Evolutionary conservation across 106 monocot genomes (phyloP).

Genomic region (Allium cepa): DNA sequence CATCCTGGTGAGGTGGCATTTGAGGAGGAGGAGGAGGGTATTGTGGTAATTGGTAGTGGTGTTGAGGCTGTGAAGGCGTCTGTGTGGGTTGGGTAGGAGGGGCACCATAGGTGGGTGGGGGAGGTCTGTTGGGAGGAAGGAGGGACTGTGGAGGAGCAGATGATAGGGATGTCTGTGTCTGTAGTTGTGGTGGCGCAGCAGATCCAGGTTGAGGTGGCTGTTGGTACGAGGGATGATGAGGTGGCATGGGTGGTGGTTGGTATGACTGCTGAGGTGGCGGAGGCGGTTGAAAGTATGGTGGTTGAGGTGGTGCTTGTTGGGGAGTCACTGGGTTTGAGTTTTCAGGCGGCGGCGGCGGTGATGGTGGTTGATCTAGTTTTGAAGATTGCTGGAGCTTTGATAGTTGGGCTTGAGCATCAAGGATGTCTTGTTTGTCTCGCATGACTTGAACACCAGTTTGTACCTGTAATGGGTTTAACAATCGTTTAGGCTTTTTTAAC

Average conservation of each 20-base stretch:
- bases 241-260: not conserved
- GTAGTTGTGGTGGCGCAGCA: not conserved
- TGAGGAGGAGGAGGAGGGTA: constrained; percentile 17
- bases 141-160: not conserved
- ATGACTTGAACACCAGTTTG: constrained; percentile 66
- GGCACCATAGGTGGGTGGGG: not conserved
- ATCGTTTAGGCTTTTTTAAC: too few species aligned
- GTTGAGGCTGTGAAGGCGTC: constrained; percentile 25
- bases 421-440: constrained; percentile 68
- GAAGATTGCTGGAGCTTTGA: constrained; percentile 35
- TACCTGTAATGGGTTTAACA: constrained; percentile 33
- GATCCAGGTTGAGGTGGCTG: constrained; percentile 1
- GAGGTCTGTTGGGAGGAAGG: constrained; percentile 5
- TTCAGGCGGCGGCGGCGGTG: not conserved
- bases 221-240: constrained; percentile 2
- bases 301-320: not conserved
- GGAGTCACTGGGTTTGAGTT: constrained; percentile 3
- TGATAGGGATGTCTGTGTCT: too few species aligned
- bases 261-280: constrained; percentile 17
- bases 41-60: constrained; percentile 11
- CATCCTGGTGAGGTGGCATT: constrained; percentile 22
- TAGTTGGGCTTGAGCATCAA: constrained; percentile 59
- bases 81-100: constrained; percentile 22
- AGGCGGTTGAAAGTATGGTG: constrained; percentile 1
- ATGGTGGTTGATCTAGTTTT: constrained; percentile 14